Percentiles rank a stretch among this genome's conserved stretches.
These are phyloP conservation scores for Cladosporium colombiae DNA, from an alignment of 2,329 filamentous ascomycete species.

Conservation along the genomic window DNA sequence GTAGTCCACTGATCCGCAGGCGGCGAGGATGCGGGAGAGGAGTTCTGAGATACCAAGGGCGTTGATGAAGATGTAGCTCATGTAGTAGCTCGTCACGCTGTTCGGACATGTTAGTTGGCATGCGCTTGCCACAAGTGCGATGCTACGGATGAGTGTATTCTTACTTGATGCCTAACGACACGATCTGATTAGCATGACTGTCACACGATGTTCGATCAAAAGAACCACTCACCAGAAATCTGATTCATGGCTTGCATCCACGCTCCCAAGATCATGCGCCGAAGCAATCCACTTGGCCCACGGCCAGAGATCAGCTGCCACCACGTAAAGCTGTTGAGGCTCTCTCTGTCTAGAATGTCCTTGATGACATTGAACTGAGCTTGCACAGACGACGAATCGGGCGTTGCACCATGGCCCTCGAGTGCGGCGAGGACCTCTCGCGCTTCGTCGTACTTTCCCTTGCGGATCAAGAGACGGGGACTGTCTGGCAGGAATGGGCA, in stretches of 20 bases:
- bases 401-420: constrained; percentile 48
- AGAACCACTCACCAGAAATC: constrained; percentile 11
- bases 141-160: neutral
- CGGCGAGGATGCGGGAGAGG: constrained; percentile 52
- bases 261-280: constrained; percentile 30
- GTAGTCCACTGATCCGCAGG: constrained; percentile 53
- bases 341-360: constrained; percentile 49
- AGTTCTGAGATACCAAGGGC: constrained; percentile 52
- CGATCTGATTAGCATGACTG: neutral
- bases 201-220: neutral
- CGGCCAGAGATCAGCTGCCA: constrained; percentile 43
- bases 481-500: constrained; percentile 42
- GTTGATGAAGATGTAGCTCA: constrained; percentile 53
- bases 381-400: constrained; percentile 42
- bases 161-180: neutral
- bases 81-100: constrained; percentile 34
- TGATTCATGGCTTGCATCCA: constrained; percentile 35
- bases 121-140: neutral
- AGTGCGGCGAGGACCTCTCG: constrained; percentile 47
- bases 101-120: constrained; percentile 9
- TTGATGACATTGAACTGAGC: constrained; percentile 53
- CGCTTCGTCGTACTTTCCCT: constrained; percentile 55
- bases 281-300: constrained; percentile 13
- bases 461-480: constrained; percentile 50
- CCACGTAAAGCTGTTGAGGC: constrained; percentile 49